These are phyloP conservation scores for Xylaria digitata DNA, from an alignment of 2,329 filamentous ascomycete genomes.

Conservation along the genomic window DNA sequence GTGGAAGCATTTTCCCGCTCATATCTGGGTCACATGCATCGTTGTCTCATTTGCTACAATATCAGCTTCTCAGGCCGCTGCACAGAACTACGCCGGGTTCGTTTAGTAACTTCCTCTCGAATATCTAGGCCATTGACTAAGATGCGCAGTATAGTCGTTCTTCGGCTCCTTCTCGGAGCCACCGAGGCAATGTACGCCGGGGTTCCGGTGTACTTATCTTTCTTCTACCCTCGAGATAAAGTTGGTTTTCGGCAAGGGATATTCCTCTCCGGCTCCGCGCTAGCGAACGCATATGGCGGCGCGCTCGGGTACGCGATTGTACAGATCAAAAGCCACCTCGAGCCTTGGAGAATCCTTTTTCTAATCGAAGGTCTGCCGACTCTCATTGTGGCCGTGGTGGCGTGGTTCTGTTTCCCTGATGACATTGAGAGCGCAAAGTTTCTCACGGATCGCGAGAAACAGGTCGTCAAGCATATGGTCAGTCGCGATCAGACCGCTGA, in stretches of 20 bases:
- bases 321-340: slow-evolving; percentile 45
- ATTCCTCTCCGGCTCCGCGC: slow-evolving; percentile 59
- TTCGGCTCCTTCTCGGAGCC: slow-evolving; percentile 58
- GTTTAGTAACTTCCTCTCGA: background rate
- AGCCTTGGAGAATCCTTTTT: slow-evolving; percentile 59
- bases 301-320: slow-evolving; percentile 55
- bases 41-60: slow-evolving; percentile 57
- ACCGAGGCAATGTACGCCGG: slow-evolving; percentile 54
- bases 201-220: slow-evolving; percentile 59
- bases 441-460: slow-evolving; percentile 53
- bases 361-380: slow-evolving; percentile 58
- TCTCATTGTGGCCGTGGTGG: slow-evolving; percentile 54
- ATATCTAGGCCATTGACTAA: background rate
- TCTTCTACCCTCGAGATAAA: slow-evolving; percentile 69
- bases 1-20: slow-evolving; percentile 41
- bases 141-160: slow-evolving; percentile 47
- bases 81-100: slow-evolving; percentile 52
- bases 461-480: slow-evolving; percentile 38
- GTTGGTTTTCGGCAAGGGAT: slow-evolving; percentile 67
- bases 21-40: slow-evolving; percentile 56
- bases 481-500: slow-evolving; percentile 41
- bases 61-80: slow-evolving; percentile 56
- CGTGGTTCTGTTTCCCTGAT: slow-evolving; percentile 58
- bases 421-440: slow-evolving; percentile 41
- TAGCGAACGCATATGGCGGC: slow-evolving; percentile 54